Percentiles rank a stretch among this genome's conserved stretches.
phyloP scores from a whole-genome alignment of 495 filamentous ascomycete genomes.

The Halenospora varia region DNA sequence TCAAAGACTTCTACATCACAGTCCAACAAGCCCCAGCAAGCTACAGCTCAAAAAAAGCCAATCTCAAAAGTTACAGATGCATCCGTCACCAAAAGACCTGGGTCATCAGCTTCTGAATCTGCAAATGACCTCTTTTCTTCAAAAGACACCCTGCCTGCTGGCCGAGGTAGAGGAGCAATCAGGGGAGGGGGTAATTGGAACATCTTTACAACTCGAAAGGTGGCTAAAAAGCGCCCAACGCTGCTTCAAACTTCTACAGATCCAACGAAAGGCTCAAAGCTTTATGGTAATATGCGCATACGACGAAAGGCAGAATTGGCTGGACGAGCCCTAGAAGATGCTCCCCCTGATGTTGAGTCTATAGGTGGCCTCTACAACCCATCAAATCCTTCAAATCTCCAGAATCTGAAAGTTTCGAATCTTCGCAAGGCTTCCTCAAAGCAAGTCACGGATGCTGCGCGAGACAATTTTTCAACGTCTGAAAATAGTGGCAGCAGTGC shows the following conservation, averaged over 20 bases:
- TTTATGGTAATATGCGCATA: conserved; percentile 14
- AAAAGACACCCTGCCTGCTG: not conserved
- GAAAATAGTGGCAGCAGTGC: too few species aligned
- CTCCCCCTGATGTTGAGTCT: conserved; percentile 17
- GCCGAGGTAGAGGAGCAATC: conserved; percentile 13
- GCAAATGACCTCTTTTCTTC: not conserved
- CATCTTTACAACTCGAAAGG: conserved; percentile 11
- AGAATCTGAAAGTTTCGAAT: conserved; percentile 4
- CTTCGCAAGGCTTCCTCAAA: conserved; percentile 10
- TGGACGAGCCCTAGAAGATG: conserved; percentile 14
- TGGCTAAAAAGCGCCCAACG: conserved; percentile 8
- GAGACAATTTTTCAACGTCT: too few species aligned
- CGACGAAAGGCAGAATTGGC: conserved; percentile 18
- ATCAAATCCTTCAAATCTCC: conserved; percentile 3
- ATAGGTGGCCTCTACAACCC: conserved; percentile 20
- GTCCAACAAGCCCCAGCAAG: too few species aligned
- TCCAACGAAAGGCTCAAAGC: conserved; percentile 9
- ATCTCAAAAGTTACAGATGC: too few species aligned
- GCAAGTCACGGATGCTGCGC: too few species aligned
- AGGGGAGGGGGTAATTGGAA: conserved; percentile 16
- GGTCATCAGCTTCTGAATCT: not conserved
- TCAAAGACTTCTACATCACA: not conserved
- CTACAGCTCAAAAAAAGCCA: not conserved
- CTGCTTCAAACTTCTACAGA: conserved; percentile 9
- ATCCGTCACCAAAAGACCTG: too few species aligned